A percentile compares a stretch with the other conserved stretches of the same genome.
phyloP scores from a whole-genome alignment of 768 basidiomycete species.

The Suillus lakei region DNA sequence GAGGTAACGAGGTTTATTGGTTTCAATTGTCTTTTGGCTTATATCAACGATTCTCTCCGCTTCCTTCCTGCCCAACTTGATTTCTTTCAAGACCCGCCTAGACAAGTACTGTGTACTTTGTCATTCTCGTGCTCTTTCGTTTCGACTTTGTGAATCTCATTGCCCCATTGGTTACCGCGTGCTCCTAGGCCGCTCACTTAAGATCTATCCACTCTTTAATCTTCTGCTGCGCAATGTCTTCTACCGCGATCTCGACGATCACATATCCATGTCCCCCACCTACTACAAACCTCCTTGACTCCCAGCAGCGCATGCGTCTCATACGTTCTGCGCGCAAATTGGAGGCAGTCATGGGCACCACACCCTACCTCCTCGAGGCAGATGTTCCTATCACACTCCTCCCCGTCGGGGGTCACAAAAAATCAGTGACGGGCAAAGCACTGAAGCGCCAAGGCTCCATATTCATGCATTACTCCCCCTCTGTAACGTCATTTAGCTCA shows the following conservation, averaged over 20 bases:
- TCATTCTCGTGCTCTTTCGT: conserved; percentile 7
- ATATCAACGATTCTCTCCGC: conserved; percentile 10
- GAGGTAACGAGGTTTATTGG: conserved; percentile 6
- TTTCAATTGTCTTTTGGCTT: conserved; percentile 16
- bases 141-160: conserved; percentile 1
- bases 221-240: conserved; percentile 23
- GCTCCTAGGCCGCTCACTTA: neutral
- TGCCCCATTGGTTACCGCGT: neutral
- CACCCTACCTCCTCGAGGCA: conserved; percentile 38
- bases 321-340: conserved; percentile 44
- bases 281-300: conserved; percentile 37
- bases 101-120: conserved; percentile 22
- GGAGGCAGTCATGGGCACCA: conserved; percentile 40
- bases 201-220: neutral
- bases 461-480: conserved; percentile 28
- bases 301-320: conserved; percentile 38
- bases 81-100: neutral
- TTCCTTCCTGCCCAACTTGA: neutral
- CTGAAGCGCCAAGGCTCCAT: conserved; percentile 39
- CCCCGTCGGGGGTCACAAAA: conserved; percentile 24
- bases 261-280: conserved; percentile 33
- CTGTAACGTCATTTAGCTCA: conserved; percentile 26
- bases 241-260: conserved; percentile 19
- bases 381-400: conserved; percentile 23
- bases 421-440: conserved; percentile 16